phyloP scores from a whole-genome alignment of 257 asterid genomes.

The Henckelia pumila region DNA sequence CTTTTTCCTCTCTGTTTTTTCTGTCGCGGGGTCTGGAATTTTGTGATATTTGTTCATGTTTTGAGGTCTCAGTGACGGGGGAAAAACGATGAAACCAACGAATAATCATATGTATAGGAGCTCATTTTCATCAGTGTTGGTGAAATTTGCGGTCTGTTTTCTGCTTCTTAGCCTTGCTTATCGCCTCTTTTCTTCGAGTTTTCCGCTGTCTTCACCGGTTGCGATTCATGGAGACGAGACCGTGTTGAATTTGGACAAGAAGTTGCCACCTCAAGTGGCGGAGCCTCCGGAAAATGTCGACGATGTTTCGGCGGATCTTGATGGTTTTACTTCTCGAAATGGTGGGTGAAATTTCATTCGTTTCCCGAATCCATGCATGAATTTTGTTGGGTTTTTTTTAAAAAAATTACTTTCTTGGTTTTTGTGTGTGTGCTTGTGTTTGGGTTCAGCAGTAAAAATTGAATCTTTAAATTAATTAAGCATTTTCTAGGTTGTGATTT shows the following conservation, averaged over 20 bases:
- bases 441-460: slow-evolving; percentile 13
- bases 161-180: slow-evolving; percentile 55
- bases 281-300: slow-evolving; percentile 19
- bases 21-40: background rate
- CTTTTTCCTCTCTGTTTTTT: too few relatives aligned
- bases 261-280: slow-evolving; percentile 29
- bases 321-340: slow-evolving; percentile 24
- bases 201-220: slow-evolving; percentile 38
- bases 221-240: slow-evolving; percentile 26
- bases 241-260: slow-evolving; percentile 8
- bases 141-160: slow-evolving; percentile 49
- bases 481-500: background rate
- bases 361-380: slow-evolving; percentile 28
- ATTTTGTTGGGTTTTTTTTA: slow-evolving; percentile 15
- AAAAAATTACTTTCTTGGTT: background rate
- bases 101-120: slow-evolving; percentile 25
- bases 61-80: too few relatives aligned
- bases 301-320: slow-evolving; percentile 27
- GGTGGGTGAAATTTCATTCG: slow-evolving; percentile 31
- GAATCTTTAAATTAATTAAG: slow-evolving; percentile 7
- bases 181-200: slow-evolving; percentile 50
- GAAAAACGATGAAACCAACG: background rate
- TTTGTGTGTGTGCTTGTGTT: background rate
- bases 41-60: background rate
- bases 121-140: slow-evolving; percentile 36